Evolutionary conservation across 441 rosid genomes (phyloP), one percentile per base, ranked within the genome.

Genomic region (Syzygium malaccense): DNA sequence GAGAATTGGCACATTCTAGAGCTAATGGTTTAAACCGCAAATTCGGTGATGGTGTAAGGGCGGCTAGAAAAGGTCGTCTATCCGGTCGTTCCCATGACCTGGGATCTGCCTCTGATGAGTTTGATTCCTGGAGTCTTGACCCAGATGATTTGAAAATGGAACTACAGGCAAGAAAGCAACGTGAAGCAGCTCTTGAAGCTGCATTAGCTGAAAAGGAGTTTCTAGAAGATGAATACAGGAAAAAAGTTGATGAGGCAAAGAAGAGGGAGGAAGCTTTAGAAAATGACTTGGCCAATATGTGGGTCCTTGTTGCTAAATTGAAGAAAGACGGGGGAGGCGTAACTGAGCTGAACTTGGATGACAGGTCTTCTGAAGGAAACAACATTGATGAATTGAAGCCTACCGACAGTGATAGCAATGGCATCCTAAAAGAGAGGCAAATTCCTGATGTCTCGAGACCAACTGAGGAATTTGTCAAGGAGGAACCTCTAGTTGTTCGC

Each of bases 301-400:
- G 99, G 99, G 98, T 98, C 60, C 99, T 98, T 92, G 99, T 98
- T 90, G 99, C 99, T 64, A 96, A 95, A 93, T 92, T 98, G 88
- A 98, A 98, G 97, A 98, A 95, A 91, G 97, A 94, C 3, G 96
- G 94, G 66, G 96, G 95, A 83, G 93, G 90, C 49, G 86, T 92
- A 88, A 92, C 95, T 6, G 96, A 93, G 91, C 83, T 91, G 90
- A 94, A 90, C 88, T 83, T 86, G 17, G 93, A 91, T 83, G 94
- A 91, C 93, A 93, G 94, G 87, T 90, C 56, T 37, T 83, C 56
- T 88, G 91, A 89, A 45, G 87, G 88, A 33, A 92, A 91, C 90
- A 88, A 88, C 87, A 80, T 85, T 53, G 87, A 86, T 88, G 92
- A 91, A 85, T 89, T 85, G 55, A 94, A 93, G 92, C 87, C 88